Conservation (phyloP, 2,329 filamentous ascomycete genomes). For the Raffaelea arxii region DNA sequence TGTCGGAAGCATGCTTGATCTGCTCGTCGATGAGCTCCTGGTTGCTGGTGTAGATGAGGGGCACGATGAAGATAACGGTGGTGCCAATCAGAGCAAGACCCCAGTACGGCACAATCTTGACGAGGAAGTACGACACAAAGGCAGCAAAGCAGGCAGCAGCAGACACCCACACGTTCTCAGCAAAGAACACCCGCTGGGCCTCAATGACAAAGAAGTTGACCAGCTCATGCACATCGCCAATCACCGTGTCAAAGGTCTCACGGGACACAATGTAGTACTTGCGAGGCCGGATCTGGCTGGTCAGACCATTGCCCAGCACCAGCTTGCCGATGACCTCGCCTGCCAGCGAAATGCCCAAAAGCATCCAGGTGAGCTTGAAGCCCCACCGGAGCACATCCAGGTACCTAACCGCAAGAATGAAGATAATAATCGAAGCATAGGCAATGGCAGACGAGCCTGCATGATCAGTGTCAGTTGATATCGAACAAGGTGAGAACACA, state of each 20-base stretch:
- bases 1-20: slow-evolving; percentile 44
- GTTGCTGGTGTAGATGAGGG: slow-evolving; percentile 57
- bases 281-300: slow-evolving; percentile 56
- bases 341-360: slow-evolving; percentile 47
- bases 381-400: slow-evolving; percentile 55
- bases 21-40: slow-evolving; percentile 60
- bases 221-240: slow-evolving; percentile 57
- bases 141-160: slow-evolving; percentile 49
- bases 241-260: slow-evolving; percentile 49
- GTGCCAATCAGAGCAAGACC: slow-evolving; percentile 52
- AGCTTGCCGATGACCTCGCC: slow-evolving; percentile 53
- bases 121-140: slow-evolving; percentile 57
- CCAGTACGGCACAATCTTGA: slow-evolving; percentile 64
- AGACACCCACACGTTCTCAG: slow-evolving; percentile 55
- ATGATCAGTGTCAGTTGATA: background rate
- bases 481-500: background rate
- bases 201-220: slow-evolving; percentile 66
- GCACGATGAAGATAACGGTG: slow-evolving; percentile 50
- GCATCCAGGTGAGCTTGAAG: slow-evolving; percentile 57
- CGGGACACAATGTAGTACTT: slow-evolving; percentile 58
- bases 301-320: slow-evolving; percentile 50
- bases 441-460: slow-evolving; percentile 56
- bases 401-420: slow-evolving; percentile 56
- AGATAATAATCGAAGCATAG: slow-evolving; percentile 44
- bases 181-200: slow-evolving; percentile 57